Evolutionary conservation across 805 yeast genomes (phyloP), one percentile per base, ranked within the genome.

Genomic region (Blastobotrys terrestris): DNA sequence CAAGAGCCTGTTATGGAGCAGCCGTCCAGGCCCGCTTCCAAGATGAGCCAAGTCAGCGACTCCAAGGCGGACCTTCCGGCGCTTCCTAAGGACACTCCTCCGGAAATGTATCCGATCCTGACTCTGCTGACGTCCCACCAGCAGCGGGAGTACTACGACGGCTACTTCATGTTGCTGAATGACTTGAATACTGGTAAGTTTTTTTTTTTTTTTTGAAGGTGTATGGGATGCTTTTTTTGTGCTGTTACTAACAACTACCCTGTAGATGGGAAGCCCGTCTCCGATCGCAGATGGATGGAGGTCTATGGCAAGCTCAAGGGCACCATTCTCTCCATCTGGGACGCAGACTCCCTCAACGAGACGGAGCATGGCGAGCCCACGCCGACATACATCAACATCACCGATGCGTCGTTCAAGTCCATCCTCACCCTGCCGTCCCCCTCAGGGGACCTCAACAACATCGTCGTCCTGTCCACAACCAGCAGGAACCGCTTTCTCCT

Each of bases 281-380:
- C 85, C 0, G 87, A 84, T 48, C 75, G 97, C 46, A 77, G 78
- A 61, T 94, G 99, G 99, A 76, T 78, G 51, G 97, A 94, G 70
- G 96, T 91, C 20, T 94, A 87, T 67, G 98, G 96, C 44, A 88
- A 87, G 14, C 73, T 94, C 43, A 81, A 88, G 2, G 99, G 99
- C 18, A 87, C 88, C 54, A 96, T 92, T 62, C 72, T 94, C 55
- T 95, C 97, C 0, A 79, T 88, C 56, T 94, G 98, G 97, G 90
- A 90, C 52, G 73, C 74, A 2, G 70, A 72, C 51, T 63, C 63
- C 22, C 74, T 78, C 54, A 84, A 82, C 20, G 78, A 76, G 20
- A 77, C 77, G 21, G 68, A 81, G 52, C 77, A 74, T n/a, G 74
- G 81, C 44, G 73, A 86, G 16, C 85, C 85, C 60, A 64, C 63